Evolutionary conservation across 345 rosid genomes (phyloP).

Genomic region (Physaria fendleri): DNA sequence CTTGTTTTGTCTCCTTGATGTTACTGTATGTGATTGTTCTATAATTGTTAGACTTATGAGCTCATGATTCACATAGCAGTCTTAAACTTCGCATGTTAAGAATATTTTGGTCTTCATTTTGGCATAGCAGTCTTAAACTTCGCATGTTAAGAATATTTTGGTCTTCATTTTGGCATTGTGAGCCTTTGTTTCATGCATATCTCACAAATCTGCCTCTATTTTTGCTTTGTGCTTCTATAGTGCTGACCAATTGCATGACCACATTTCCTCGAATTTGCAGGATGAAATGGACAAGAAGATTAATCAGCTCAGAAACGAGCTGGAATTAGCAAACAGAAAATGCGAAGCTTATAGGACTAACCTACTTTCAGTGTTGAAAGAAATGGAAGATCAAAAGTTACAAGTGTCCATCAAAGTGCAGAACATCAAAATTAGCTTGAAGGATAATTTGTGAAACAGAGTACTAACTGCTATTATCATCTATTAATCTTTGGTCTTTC

Average conservation of each 20-base stretch:
- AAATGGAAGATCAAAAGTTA: constrained; percentile 46
- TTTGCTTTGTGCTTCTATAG: neutral
- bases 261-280: constrained; percentile 26
- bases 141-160: too few species aligned
- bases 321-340: constrained; percentile 38
- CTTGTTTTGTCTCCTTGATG: neutral
- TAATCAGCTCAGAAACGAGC: constrained; percentile 31
- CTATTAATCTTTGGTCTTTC: constrained; percentile 47
- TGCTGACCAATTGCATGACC: constrained; percentile 1
- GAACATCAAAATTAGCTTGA: constrained; percentile 37
- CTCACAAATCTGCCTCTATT: neutral
- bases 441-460: constrained; percentile 31
- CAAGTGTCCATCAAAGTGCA: constrained; percentile 39
- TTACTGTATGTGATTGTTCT: neutral
- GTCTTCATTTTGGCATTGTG: neutral
- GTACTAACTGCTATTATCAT: constrained; percentile 28
- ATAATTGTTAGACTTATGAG: neutral
- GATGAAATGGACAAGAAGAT: constrained; percentile 47
- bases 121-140: too few species aligned
- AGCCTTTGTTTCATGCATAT: neutral
- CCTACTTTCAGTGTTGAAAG: constrained; percentile 46
- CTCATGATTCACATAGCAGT: neutral
- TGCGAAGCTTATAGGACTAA: constrained; percentile 48
- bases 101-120: too few species aligned
- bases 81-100: neutral